Conservation (phyloP, 2,329 filamentous ascomycete genomes). For the Aspergillus sclerotialis region DNA sequence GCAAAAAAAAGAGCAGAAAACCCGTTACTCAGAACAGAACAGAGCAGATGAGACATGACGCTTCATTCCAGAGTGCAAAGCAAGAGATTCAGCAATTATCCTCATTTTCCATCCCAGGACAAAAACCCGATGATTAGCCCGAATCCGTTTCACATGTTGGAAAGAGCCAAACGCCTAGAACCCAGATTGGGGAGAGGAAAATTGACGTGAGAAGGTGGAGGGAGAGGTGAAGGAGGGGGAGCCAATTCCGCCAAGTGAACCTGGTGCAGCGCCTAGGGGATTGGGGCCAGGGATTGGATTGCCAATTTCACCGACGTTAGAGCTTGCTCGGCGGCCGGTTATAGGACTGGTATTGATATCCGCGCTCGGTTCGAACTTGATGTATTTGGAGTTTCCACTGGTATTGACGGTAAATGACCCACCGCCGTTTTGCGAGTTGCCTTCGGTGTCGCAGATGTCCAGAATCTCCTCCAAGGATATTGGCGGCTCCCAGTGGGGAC, state of each 20-base stretch:
- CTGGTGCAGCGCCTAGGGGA: conserved; percentile 15
- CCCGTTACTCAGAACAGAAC: no score
- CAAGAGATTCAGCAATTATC: no score
- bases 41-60: no score
- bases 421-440: conserved; percentile 76
- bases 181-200: conserved; percentile 30
- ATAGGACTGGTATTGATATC: conserved; percentile 23
- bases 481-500: conserved; percentile 49
- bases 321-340: conserved; percentile 35
- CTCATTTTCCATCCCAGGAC: no score
- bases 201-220: conserved; percentile 24
- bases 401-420: conserved; percentile 71
- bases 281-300: conserved; percentile 52
- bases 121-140: neutral
- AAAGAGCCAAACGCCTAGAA: conserved; percentile 25
- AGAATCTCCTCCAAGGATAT: conserved; percentile 64
- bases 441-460: conserved; percentile 84
- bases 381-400: conserved; percentile 37
- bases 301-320: conserved; percentile 60
- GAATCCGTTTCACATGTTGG: conserved; percentile 1
- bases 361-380: conserved; percentile 48
- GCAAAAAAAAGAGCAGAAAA: no score
- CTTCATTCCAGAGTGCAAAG: no score
- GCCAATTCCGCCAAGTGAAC: conserved; percentile 33
- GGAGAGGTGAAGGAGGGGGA: conserved; percentile 15